Percentiles rank a stretch among this genome's conserved stretches.
These are phyloP conservation scores for Leccinum ochraceum DNA, from an alignment of 768 basidiomycete species.

Conservation along the genomic window DNA sequence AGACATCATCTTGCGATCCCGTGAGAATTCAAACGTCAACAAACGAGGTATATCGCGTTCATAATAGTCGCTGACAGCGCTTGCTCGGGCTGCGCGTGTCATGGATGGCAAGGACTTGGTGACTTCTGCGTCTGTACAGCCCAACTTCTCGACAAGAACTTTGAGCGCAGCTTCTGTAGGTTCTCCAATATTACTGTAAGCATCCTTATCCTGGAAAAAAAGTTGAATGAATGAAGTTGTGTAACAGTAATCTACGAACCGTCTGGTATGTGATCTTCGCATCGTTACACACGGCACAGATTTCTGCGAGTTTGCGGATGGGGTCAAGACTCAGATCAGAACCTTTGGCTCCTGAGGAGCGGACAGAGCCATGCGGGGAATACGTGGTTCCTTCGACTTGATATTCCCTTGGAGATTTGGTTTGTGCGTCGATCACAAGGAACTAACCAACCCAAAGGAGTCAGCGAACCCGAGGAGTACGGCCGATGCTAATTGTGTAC, in stretches of 20 bases:
- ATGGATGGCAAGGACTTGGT: slow-evolving; percentile 58
- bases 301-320: slow-evolving; percentile 85
- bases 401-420: slow-evolving; percentile 61
- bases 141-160: slow-evolving; percentile 94
- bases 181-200: slow-evolving; percentile 87
- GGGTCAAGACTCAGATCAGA: slow-evolving; percentile 66
- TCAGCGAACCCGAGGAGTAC: slow-evolving; percentile 5
- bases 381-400: slow-evolving; percentile 91
- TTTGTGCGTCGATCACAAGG: slow-evolving; percentile 61
- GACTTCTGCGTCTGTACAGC: slow-evolving; percentile 62
- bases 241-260: slow-evolving; percentile 43
- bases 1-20: slow-evolving; percentile 99
- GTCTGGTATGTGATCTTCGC: slow-evolving; percentile 83
- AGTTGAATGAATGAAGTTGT: slow-evolving; percentile 2
- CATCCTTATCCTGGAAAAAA: slow-evolving; percentile 64
- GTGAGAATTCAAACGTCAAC: slow-evolving; percentile 95
- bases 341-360: slow-evolving; percentile 61
- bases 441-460: slow-evolving; percentile 51
- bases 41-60: slow-evolving; percentile 75
- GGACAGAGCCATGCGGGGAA: slow-evolving; percentile 79
- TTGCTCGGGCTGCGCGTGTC: slow-evolving; percentile 63
- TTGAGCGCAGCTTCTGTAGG: slow-evolving; percentile 97
- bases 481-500: slow-evolving; percentile 42
- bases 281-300: slow-evolving; percentile 93
- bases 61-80: slow-evolving; percentile 82